Evolutionary conservation across 2,329 filamentous ascomycete species (phyloP), one percentile per base, ranked within the genome.

Genomic region (Claviceps lovelessii): DNA sequence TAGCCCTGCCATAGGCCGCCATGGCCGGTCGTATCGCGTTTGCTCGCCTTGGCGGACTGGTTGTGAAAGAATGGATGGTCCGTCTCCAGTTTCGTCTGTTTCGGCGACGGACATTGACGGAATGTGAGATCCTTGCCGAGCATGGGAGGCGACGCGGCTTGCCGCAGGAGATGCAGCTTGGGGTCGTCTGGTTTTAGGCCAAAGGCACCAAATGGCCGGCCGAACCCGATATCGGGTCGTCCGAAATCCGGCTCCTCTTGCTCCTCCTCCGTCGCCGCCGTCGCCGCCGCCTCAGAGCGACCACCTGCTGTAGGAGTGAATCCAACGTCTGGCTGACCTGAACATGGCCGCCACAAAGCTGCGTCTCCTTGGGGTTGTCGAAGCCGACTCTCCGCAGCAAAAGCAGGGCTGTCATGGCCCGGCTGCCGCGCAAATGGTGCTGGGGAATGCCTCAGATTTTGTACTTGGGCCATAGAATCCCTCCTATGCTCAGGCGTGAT

Each of bases 41-140:
- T 74, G 57, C 67, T 70, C 62, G 72, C 77, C 64, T 76, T 74
- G 33, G 67, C 61, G 53, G 74, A 65, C 56, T 67, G 70, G 58
- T 71, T 66, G 49, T 73, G 69, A 67, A 75, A 69, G 69, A 77
- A 81, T 61, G 72, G 79, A 64, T 89, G 86, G 55, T 87, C 84
- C 0, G 86, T 83, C 64, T 95, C 89, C 63, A 94, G 85, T 63
- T 88, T 84, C 17, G 90, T 94, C 54, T 84, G 80, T 67, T 91
- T 85, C 6, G 91, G 91, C 31, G 90, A 95, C 10, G 79, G 76
- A 65, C 89, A 95, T 65, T 79, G 80, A 39, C 89, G 87, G 66
- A 96, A 95, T 31, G 77, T 74, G 54, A 97, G 78, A 60, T 95
- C 86, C 55, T 76, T 73, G 55, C 91, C 91, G 11, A 95, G 80